phyloP scores from a whole-genome alignment of 176 grass and related monocot genomes.

The Oryza glaberrima region DNA sequence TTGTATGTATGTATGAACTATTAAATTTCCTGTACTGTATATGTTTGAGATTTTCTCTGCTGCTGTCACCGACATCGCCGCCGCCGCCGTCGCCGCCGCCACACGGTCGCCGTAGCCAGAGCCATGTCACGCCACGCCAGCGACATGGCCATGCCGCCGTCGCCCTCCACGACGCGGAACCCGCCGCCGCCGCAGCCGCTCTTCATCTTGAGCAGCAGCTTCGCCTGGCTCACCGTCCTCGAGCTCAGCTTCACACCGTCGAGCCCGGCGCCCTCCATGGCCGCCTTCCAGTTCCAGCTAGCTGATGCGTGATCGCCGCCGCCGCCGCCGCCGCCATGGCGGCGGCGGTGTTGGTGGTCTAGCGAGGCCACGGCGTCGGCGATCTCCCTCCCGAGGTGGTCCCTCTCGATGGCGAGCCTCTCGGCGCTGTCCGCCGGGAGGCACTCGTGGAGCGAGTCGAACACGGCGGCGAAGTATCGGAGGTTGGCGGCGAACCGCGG shows the following conservation, averaged over 20 bases:
- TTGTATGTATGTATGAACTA: conserved; percentile 20
- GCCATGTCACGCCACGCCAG: conserved; percentile 63
- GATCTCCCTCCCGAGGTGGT: conserved; percentile 80
- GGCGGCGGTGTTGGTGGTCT: neutral
- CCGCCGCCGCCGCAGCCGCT: conserved; percentile 53
- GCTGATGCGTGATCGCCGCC: neutral
- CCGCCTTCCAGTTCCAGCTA: conserved; percentile 47
- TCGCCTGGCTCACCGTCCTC: conserved; percentile 85
- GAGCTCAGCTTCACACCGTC: conserved; percentile 60
- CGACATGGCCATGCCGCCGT: conserved; percentile 47
- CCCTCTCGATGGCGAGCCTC: conserved; percentile 76
- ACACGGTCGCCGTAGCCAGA: conserved; percentile 56
- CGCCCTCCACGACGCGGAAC: conserved; percentile 60
- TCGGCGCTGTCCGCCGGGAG: conserved; percentile 69
- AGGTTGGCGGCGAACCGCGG: conserved; percentile 58
- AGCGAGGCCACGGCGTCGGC: conserved; percentile 30
- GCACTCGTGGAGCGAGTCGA: conserved; percentile 76
- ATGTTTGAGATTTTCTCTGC: neutral
- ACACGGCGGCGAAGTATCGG: conserved; percentile 70
- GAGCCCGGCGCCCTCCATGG: conserved; percentile 59
- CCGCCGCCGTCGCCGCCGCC: conserved; percentile 33
- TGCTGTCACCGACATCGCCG: neutral
- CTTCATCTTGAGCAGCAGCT: conserved; percentile 85
- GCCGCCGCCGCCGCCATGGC: neutral
- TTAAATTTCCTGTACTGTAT: neutral